A percentile compares a stretch with the other conserved stretches of the same genome.
Conservation (phyloP, 495 filamentous ascomycete species). For the Daldinia grandis region DNA sequence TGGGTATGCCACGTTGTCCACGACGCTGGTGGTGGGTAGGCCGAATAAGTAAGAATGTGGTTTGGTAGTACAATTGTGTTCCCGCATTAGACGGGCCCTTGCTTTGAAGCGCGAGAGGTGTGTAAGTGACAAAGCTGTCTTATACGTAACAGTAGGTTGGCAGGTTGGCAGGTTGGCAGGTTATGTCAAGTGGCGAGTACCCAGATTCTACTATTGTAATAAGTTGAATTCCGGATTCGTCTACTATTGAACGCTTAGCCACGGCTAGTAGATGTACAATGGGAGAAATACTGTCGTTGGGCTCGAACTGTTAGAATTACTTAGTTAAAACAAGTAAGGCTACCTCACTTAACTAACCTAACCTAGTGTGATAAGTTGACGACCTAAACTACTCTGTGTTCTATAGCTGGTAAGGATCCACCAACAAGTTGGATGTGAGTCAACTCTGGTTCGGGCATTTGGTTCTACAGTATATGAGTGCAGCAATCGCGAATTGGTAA, state of each 20-base stretch:
- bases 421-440: conserved; percentile 21
- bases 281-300: not conserved
- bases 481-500: conserved; percentile 27
- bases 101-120: conserved; percentile 20
- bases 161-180: conserved; percentile 3
- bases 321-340: conserved; percentile 5
- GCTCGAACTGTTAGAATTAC: not conserved
- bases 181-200: conserved; percentile 24
- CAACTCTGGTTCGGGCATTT: conserved; percentile 25
- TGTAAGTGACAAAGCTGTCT: conserved; percentile 28
- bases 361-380: no score
- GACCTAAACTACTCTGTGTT: not conserved
- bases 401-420: conserved; percentile 26
- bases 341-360: no score
- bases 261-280: not conserved
- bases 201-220: conserved; percentile 1
- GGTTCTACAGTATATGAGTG: conserved; percentile 4
- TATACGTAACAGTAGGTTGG: not conserved
- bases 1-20: conserved; percentile 27
- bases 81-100: conserved; percentile 35
- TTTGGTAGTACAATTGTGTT: conserved; percentile 32
- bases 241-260: conserved; percentile 14
- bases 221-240: conserved; percentile 1
- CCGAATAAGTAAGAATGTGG: conserved; percentile 11
- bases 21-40: conserved; percentile 23